phyloP scores from a whole-genome alignment of 1,139 yeast species.

The Candida freyschussii region DNA sequence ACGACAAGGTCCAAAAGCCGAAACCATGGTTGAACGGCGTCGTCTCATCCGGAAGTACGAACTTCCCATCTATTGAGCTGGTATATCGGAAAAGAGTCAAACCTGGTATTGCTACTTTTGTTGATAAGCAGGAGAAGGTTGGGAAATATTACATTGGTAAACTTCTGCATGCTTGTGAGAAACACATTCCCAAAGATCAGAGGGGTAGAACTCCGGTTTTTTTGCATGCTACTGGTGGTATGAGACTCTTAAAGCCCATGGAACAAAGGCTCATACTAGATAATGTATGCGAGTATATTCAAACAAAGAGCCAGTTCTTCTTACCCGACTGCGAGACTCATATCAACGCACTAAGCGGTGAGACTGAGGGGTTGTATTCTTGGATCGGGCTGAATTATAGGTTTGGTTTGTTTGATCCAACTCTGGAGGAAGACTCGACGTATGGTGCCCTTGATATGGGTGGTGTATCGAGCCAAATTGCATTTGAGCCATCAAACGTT shows the following conservation, averaged over 20 bases:
- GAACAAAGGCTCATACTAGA: constrained; percentile 49
- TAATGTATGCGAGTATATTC: constrained; percentile 52
- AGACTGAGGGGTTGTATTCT: constrained; percentile 74
- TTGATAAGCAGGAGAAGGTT: constrained; percentile 38
- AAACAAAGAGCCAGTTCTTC: constrained; percentile 49
- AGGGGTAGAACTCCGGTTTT: constrained; percentile 72
- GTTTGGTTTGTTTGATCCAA: constrained; percentile 49
- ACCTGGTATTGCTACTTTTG: constrained; percentile 37
- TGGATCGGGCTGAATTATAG: constrained; percentile 77
- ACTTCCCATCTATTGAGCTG: constrained; percentile 40
- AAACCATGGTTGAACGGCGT: constrained; percentile 4
- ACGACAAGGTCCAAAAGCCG: constrained; percentile 5
- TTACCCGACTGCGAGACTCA: constrained; percentile 55
- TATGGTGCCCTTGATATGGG: constrained; percentile 84
- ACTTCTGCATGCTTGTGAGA: constrained; percentile 50
- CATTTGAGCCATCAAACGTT: constrained; percentile 63
- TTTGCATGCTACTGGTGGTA: constrained; percentile 77
- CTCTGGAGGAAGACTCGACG: constrained; percentile 44
- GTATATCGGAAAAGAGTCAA: constrained; percentile 55
- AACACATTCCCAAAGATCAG: constrained; percentile 62
- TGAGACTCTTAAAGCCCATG: constrained; percentile 58
- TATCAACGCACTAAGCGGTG: constrained; percentile 68
- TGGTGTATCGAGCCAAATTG: constrained; percentile 82
- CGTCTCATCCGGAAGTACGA: constrained; percentile 6
- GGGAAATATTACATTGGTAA: constrained; percentile 57